Evolutionary conservation across 2,329 filamentous ascomycete species (phyloP).

Genomic region (Beauveria medogensis): DNA sequence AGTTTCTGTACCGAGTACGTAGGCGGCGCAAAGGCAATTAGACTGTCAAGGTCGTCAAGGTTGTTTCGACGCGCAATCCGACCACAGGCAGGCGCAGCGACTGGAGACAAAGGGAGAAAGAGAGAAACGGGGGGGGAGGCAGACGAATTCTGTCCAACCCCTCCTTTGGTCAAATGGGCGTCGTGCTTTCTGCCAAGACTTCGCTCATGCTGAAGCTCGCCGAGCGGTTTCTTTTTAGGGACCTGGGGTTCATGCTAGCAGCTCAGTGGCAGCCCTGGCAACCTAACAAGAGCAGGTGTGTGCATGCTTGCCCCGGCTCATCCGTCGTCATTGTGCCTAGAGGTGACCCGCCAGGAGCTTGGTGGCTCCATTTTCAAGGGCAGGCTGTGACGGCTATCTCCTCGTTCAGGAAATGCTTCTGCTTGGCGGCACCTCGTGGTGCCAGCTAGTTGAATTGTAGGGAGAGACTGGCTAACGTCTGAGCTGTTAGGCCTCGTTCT

Average conservation of each 20-base stretch:
- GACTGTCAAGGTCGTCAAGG: neutral
- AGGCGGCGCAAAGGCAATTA: neutral
- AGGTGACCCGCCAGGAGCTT: neutral
- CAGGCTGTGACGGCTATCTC: neutral
- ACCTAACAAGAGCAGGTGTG: too few relatives aligned
- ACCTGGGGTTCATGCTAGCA: slow-evolving; percentile 2
- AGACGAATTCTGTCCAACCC: too few relatives aligned
- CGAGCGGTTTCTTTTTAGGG: neutral
- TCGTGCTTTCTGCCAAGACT: neutral
- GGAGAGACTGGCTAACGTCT: neutral
- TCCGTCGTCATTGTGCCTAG: slow-evolving; percentile 12
- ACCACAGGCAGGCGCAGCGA: too few relatives aligned
- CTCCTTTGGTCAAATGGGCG: neutral
- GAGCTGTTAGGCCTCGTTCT: neutral
- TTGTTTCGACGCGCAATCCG: too few relatives aligned
- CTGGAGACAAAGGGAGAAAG: too few relatives aligned
- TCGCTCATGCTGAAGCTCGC: neutral
- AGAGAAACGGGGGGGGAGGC: too few relatives aligned
- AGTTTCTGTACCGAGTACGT: too few relatives aligned
- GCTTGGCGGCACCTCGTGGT: neutral
- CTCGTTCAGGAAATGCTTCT: neutral
- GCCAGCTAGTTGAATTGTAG: neutral
- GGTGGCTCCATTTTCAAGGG: neutral
- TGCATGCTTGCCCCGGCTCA: slow-evolving; percentile 5
- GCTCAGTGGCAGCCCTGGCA: neutral